phyloP scores from a whole-genome alignment of 2,329 filamentous ascomycete species.

The Diaporthe longicolla region DNA sequence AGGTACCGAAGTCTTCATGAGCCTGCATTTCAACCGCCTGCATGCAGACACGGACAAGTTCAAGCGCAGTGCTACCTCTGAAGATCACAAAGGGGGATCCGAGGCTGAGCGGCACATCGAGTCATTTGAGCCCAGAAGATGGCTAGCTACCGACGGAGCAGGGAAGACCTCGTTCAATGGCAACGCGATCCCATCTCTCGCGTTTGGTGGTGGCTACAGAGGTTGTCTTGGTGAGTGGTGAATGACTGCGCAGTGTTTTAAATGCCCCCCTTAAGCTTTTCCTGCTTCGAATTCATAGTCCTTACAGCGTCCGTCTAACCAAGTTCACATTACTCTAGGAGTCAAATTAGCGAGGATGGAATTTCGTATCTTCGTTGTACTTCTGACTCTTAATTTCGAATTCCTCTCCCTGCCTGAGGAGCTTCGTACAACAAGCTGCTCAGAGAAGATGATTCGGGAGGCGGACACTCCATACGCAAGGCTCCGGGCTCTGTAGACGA shows the following conservation, averaged over 20 bases:
- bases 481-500: not conserved
- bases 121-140: slow-evolving; percentile 57
- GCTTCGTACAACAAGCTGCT: slow-evolving; percentile 11
- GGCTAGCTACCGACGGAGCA: slow-evolving; percentile 51
- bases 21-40: slow-evolving; percentile 13
- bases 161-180: slow-evolving; percentile 52
- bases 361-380: slow-evolving; percentile 25
- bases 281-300: not conserved
- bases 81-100: slow-evolving; percentile 46
- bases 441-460: slow-evolving; percentile 22
- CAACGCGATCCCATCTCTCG: slow-evolving; percentile 51
- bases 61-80: slow-evolving; percentile 49
- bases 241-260: not conserved
- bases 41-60: slow-evolving; percentile 48
- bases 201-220: slow-evolving; percentile 54
- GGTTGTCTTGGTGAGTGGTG: slow-evolving; percentile 53
- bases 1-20: slow-evolving; percentile 52
- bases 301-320: not conserved
- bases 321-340: not conserved
- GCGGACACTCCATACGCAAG: slow-evolving; percentile 23
- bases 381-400: slow-evolving; percentile 39
- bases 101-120: slow-evolving; percentile 45
- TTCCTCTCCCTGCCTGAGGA: slow-evolving; percentile 39
- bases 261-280: not conserved
- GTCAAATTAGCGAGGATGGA: slow-evolving; percentile 12